phyloP scores from a whole-genome alignment of 345 rosid genomes.

The Salix viminalis region DNA sequence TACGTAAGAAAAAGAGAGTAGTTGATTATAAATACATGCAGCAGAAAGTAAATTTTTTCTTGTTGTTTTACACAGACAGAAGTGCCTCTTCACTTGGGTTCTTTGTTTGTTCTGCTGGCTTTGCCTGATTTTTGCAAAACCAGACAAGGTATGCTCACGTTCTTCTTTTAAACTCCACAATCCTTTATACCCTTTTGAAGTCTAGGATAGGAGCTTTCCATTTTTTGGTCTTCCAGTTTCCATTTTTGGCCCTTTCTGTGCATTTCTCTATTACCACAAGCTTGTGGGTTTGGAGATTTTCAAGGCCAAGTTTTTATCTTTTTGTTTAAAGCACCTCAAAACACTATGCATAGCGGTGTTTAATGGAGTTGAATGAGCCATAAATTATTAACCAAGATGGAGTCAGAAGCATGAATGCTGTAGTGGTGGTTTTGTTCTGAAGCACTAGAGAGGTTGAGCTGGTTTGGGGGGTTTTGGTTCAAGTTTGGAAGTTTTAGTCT shows the following conservation, averaged over 20 bases:
- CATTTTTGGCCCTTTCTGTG: conserved; percentile 12
- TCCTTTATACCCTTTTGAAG: conserved; percentile 10
- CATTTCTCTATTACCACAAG: conserved; percentile 13
- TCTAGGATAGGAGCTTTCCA: not conserved
- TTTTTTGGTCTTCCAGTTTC: not conserved
- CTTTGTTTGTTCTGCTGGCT: conserved; percentile 35
- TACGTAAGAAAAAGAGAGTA: not conserved
- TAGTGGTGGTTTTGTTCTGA: conserved; percentile 1
- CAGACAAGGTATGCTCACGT: conserved; percentile 26
- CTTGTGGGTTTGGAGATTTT: not conserved
- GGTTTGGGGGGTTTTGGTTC: conserved; percentile 11
- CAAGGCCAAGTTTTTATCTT: not conserved
- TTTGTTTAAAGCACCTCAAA: not conserved
- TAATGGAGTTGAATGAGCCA: conserved; percentile 11
- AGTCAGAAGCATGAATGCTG: not conserved
- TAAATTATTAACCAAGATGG: conserved; percentile 3
- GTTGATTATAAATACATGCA: not conserved
- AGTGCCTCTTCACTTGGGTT: conserved; percentile 31
- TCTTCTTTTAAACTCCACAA: conserved; percentile 10
- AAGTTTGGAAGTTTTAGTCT: conserved; percentile 14
- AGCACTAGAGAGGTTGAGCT: conserved; percentile 12
- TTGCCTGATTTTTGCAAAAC: conserved; percentile 29
- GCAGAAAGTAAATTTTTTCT: conserved; percentile 11
- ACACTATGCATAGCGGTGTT: not conserved
- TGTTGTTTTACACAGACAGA: conserved; percentile 27